phyloP scores from a whole-genome alignment of 768 basidiomycete species.

The Termitomyces titanicus region DNA sequence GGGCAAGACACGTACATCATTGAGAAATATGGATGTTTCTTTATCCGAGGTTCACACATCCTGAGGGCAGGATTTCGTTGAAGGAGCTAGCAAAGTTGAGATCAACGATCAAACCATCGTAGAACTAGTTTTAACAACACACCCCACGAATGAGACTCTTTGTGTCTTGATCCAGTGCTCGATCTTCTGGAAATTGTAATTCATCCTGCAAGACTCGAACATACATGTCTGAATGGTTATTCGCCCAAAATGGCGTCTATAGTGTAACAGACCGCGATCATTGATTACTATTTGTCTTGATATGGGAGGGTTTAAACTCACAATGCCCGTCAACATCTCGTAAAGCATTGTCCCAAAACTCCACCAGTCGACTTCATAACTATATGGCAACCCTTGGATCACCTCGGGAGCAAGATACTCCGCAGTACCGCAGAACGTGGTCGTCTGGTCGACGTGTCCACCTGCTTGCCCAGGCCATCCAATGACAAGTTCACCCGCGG shows the following conservation, averaged over 20 bases:
- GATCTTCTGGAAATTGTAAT: slow-evolving; percentile 83
- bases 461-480: slow-evolving; percentile 57
- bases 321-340: slow-evolving; percentile 95
- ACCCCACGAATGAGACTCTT: slow-evolving; percentile 94
- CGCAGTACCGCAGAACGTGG: slow-evolving; percentile 93
- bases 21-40: slow-evolving; percentile 91
- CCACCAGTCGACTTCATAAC: slow-evolving; percentile 98
- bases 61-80: slow-evolving; percentile 90
- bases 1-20: slow-evolving; percentile 64
- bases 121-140: slow-evolving; percentile 27
- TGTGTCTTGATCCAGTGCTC: slow-evolving; percentile 91
- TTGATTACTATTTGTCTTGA: background rate
- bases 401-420: slow-evolving; percentile 98
- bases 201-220: slow-evolving; percentile 89
- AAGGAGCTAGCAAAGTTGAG: slow-evolving; percentile 54
- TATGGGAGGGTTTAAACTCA: slow-evolving; percentile 40
- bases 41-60: slow-evolving; percentile 91
- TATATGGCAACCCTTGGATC: slow-evolving; percentile 85
- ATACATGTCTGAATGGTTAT: slow-evolving; percentile 95
- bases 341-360: slow-evolving; percentile 96
- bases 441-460: slow-evolving; percentile 62
- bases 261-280: slow-evolving; percentile 12
- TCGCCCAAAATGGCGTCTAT: slow-evolving; percentile 90
- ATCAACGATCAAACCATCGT: slow-evolving; percentile 8
- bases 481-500: slow-evolving; percentile 44